These are phyloP conservation scores for Russula earlei DNA, from an alignment of 768 basidiomycete genomes.

Conservation along the genomic window DNA sequence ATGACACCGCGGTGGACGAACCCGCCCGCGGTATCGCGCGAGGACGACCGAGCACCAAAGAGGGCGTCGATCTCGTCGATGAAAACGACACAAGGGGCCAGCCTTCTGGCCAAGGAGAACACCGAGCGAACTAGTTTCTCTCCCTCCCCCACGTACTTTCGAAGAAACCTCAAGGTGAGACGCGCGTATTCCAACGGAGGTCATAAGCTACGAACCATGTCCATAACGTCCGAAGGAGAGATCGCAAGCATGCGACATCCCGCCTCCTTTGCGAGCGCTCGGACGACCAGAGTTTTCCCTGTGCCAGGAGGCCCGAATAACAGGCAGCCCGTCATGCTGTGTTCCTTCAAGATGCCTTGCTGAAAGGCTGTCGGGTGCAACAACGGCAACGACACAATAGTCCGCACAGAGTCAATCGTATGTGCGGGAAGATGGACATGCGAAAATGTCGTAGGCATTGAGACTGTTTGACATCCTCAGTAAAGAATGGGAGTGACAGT, in stretches of 20 bases:
- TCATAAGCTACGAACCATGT: constrained; percentile 55
- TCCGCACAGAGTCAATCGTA: constrained; percentile 88
- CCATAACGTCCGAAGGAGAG: constrained; percentile 90
- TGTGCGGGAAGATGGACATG: constrained; percentile 83
- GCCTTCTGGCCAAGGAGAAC: constrained; percentile 73
- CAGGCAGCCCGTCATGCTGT: constrained; percentile 84
- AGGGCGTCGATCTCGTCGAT: constrained; percentile 92
- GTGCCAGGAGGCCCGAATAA: constrained; percentile 89
- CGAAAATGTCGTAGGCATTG: constrained; percentile 74
- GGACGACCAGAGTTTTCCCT: constrained; percentile 85
- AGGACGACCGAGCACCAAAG: constrained; percentile 76
- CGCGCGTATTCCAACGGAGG: not conserved
- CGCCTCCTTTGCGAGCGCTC: constrained; percentile 87
- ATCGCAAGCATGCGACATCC: constrained; percentile 89
- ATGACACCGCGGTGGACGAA: constrained; percentile 82
- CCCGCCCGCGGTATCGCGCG: constrained; percentile 66
- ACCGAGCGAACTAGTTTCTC: constrained; percentile 85
- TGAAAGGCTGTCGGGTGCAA: constrained; percentile 82
- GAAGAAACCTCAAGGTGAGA: not conserved
- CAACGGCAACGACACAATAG: constrained; percentile 82
- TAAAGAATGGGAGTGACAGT: constrained; percentile 4
- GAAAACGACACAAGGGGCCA: constrained; percentile 91
- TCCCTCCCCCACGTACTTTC: constrained; percentile 78
- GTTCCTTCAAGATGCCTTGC: constrained; percentile 82
- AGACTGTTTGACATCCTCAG: constrained; percentile 33